phyloP scores from a whole-genome alignment of 805 yeast genomes.

The Teunomyces atbi region DNA sequence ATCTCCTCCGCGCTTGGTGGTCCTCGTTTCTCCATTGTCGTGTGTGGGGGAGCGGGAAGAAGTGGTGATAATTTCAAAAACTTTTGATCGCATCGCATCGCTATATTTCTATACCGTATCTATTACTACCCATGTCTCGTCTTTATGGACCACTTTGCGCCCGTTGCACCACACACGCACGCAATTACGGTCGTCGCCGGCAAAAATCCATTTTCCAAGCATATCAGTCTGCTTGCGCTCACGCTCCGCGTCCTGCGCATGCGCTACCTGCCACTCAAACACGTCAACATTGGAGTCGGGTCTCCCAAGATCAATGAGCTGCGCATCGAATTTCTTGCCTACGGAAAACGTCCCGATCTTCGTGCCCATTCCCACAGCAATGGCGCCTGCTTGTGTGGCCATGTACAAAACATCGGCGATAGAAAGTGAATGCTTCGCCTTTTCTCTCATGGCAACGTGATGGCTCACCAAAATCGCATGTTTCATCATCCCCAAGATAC shows the following conservation, averaged over 20 bases:
- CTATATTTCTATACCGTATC: neutral
- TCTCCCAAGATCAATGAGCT: constrained; percentile 63
- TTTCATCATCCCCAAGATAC: constrained; percentile 35
- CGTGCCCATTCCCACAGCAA: constrained; percentile 57
- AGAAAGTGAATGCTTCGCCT: constrained; percentile 49
- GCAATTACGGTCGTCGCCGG: constrained; percentile 92
- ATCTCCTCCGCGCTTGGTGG: constrained; percentile 14
- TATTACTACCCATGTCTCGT: neutral
- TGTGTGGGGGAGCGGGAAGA: neutral
- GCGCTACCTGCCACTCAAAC: constrained; percentile 69
- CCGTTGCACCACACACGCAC: constrained; percentile 83
- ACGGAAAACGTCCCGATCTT: constrained; percentile 66
- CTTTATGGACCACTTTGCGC: constrained; percentile 50
- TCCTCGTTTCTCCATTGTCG: constrained; percentile 4
- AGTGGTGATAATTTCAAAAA: too few species aligned
- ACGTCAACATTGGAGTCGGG: constrained; percentile 64
- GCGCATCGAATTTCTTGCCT: constrained; percentile 85
- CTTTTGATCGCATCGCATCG: constrained; percentile 3
- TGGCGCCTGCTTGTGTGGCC: constrained; percentile 90
- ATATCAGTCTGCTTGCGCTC: constrained; percentile 45
- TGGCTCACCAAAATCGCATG: constrained; percentile 39
- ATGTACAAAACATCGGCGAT: constrained; percentile 72
- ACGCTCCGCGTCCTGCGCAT: constrained; percentile 10
- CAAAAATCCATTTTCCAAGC: constrained; percentile 85
- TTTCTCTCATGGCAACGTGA: constrained; percentile 31